Base-by-base conservation (phyloP, 306 rosid species). In the Rosa rugosa region DNA sequence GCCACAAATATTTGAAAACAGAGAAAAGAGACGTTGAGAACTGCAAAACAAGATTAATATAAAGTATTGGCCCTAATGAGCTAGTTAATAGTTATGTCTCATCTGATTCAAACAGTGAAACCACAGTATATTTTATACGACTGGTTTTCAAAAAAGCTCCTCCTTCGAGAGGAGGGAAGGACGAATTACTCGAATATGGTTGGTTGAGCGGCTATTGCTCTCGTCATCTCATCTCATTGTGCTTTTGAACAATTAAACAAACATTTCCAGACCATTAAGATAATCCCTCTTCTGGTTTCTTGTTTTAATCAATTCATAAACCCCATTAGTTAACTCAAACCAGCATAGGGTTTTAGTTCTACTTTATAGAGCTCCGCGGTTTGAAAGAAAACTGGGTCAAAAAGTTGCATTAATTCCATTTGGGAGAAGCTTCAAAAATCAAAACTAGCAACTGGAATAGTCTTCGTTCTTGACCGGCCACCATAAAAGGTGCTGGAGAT, bases 151-250 rank as follows among this genome's bases (percentile, higher is more conserved):
- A 72, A 60, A 75, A 76, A 78, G 56, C 91, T 65, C 84, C 59
- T 38, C 7, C 42, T 77, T 75, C 86, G 79, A 85, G 83, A 79
- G 76, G 50, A 81, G 63, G 82, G 67, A 41, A 83, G 71, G 47
- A 14, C 11, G 13, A 38, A 36, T 31, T 36, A 1, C 25, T 59
- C 77, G 46, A 79, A 75, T 80, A 74, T 79, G 77, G 47, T 81
- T 80, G 80, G 82, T 31, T n/a, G 54, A 79, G 80, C 77, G 76
- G 80, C 81, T 76, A 36, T 46, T 78, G 89, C 90, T 78, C 70
- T 83, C 91, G 88, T 89, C 96, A 87, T 77, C 47, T 62, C 71
- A 75, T 75, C 80, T 38, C 69, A 54, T 56, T 56, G 69, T 49
- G 46, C 13, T 76, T 69, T 69, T 42, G 46, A 62, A 46, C 66